Conservation (phyloP, 2,329 filamentous ascomycete genomes). For the Botrytis medusae region DNA sequence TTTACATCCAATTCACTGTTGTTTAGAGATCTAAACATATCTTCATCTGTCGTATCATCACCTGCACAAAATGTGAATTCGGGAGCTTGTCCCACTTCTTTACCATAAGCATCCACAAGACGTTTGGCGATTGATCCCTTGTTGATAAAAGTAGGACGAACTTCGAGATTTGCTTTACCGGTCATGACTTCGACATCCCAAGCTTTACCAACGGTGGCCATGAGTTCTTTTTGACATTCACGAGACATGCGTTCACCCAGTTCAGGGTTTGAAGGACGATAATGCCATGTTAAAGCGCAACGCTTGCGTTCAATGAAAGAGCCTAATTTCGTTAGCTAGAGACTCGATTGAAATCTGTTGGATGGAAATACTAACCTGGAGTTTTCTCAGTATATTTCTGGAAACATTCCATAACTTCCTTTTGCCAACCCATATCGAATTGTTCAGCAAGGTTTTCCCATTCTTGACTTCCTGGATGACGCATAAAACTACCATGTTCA, state of each 20-base stretch:
- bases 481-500: conserved; percentile 95
- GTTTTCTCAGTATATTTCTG: conserved; percentile 85
- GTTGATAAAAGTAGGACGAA: conserved; percentile 95
- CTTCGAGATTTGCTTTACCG: conserved; percentile 95
- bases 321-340: conserved; percentile 48
- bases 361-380: conserved; percentile 57
- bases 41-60: conserved; percentile 97
- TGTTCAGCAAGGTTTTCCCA: conserved; percentile 90
- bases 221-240: conserved; percentile 79
- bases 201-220: conserved; percentile 70
- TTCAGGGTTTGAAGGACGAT: conserved; percentile 85
- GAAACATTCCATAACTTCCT: conserved; percentile 80
- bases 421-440: conserved; percentile 90
- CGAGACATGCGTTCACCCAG: conserved; percentile 76
- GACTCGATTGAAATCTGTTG: not conserved
- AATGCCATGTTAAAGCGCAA: conserved; percentile 96
- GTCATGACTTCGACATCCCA: conserved; percentile 97
- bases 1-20: conserved; percentile 56
- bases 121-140: conserved; percentile 93
- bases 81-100: conserved; percentile 55
- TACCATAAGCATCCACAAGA: conserved; percentile 70
- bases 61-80: conserved; percentile 90
- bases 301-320: conserved; percentile 94
- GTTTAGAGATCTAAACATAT: conserved; percentile 85
- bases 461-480: conserved; percentile 68